Base-by-base conservation (phyloP, 495 filamentous ascomycete species). In the Aspergillus ostianus region DNA sequence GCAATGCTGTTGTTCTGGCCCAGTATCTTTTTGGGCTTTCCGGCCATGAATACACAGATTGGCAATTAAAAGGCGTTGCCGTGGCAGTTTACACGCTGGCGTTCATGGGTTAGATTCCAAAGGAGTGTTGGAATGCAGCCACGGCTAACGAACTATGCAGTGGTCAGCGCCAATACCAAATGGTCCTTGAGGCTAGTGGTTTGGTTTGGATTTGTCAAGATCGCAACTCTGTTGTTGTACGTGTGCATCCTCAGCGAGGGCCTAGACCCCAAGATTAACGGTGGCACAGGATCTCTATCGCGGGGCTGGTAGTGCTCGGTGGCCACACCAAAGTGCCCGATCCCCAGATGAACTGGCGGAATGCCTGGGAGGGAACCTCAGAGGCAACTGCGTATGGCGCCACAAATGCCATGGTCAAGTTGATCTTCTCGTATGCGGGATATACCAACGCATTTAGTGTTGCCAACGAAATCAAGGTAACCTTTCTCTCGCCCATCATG, bases 31-130 rank as follows among this genome's bases (percentile, higher is more conserved):
- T 83, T 57, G 67, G 71, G 26, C 77, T 82, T n/a, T 75, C 68
- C 7, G 79, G 77, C 3, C 55, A 71, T 5, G 68, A 70, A 0
- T 78, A 78, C 4, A 82, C 80, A 0, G 66, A 70, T 9, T 88
- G 86, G 86, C 64, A 88, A 64, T 60, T 81, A 19, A 87, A 87
- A 67, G 87, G 85, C 4, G 81, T 87, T 15, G 86, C 85, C 6
- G 68, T 87, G 30, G 85, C 81, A 10, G 76, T 71, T 6, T 87
- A 86, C 58, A 86, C 81, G 0, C 67, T 85, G 6, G 81, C 84
- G 19, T 65, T 77, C 6, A 56, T 87, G 12, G 64, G 69, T 71
- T 17, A 23, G 68, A 56, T 0, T 49, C 18, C 19, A 7, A 12
- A 27, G 47, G 8, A n/a, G 26, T 21, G 17, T 21, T 20, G 51